Conservation (phyloP, 352 stramenopile genomes). For the Phytophthora cajani region DNA sequence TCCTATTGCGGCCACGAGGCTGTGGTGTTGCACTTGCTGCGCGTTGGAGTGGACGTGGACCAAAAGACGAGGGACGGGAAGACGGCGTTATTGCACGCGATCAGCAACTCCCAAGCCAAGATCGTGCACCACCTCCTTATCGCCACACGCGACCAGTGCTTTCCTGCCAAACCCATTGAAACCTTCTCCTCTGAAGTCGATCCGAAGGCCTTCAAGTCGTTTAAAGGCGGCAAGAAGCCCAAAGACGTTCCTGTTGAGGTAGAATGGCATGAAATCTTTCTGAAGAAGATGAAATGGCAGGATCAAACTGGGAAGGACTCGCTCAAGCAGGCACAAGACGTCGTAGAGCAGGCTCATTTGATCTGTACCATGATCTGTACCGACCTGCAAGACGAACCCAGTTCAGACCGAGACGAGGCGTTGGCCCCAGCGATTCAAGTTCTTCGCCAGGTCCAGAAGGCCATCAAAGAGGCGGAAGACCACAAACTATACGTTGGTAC, state of each 20-base stretch:
- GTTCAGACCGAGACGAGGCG: slow-evolving; percentile 26
- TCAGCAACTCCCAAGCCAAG: slow-evolving; percentile 55
- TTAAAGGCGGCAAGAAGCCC: neutral
- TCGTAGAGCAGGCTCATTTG: slow-evolving; percentile 25
- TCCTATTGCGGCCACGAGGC: slow-evolving; percentile 76
- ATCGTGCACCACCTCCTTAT: slow-evolving; percentile 68
- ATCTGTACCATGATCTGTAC: slow-evolving; percentile 10
- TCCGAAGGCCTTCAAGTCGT: neutral
- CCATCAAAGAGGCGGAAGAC: slow-evolving; percentile 45
- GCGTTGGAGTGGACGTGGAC: slow-evolving; percentile 38
- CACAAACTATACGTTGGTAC: slow-evolving; percentile 61
- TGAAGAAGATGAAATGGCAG: slow-evolving; percentile 40
- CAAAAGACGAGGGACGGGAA: slow-evolving; percentile 64
- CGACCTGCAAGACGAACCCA: slow-evolving; percentile 33
- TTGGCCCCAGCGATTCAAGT: slow-evolving; percentile 30
- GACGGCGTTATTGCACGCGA: slow-evolving; percentile 73
- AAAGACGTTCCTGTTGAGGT: slow-evolving; percentile 32
- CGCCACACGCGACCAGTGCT: slow-evolving; percentile 48
- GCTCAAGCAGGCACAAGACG: slow-evolving; percentile 38
- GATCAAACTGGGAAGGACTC: slow-evolving; percentile 47
- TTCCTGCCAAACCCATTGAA: slow-evolving; percentile 32
- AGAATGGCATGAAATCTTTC: slow-evolving; percentile 66
- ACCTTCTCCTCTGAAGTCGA: slow-evolving; percentile 30
- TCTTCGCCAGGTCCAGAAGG: slow-evolving; percentile 43
- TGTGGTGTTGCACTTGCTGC: slow-evolving; percentile 61